Percentiles rank a stretch among this genome's conserved stretches.
Conservation (phyloP, 192 early-diverging fungal species). For the Kickxella alabastrina region DNA sequence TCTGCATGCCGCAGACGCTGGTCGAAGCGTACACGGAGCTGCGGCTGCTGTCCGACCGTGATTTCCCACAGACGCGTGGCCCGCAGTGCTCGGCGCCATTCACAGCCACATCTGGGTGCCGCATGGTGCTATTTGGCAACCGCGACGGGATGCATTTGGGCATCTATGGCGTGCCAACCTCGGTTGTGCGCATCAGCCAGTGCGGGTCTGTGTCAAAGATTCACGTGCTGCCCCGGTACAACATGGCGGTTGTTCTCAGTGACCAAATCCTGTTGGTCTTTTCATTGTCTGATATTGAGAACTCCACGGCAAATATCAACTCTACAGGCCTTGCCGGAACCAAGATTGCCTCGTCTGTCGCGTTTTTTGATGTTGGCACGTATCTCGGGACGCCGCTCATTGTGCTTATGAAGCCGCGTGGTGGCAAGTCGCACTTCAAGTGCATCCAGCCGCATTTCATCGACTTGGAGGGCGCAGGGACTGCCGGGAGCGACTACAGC, state of each 20-base stretch:
- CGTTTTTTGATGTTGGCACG: constrained; percentile 44
- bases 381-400: constrained; percentile 37
- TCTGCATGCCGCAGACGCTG: constrained; percentile 43
- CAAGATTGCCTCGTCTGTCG: constrained; percentile 40
- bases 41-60: constrained; percentile 41
- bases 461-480: not conserved
- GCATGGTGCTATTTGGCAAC: constrained; percentile 46
- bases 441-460: constrained; percentile 40
- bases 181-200: constrained; percentile 33
- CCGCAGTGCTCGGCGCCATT: constrained; percentile 48
- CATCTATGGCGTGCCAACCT: constrained; percentile 46
- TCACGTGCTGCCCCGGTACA: constrained; percentile 34
- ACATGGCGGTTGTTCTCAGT: constrained; percentile 38
- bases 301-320: constrained; percentile 17
- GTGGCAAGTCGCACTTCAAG: constrained; percentile 49
- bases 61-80: constrained; percentile 29
- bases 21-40: constrained; percentile 47
- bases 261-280: constrained; percentile 40
- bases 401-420: constrained; percentile 44
- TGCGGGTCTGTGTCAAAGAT: constrained; percentile 24
- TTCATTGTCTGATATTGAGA: constrained; percentile 35
- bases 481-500: constrained; percentile 1
- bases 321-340: constrained; percentile 18
- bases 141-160: constrained; percentile 47
- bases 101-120: constrained; percentile 31